Evolutionary conservation across 352 stramenopile genomes (phyloP).

Genomic region (Globisporangium echinulatum): DNA sequence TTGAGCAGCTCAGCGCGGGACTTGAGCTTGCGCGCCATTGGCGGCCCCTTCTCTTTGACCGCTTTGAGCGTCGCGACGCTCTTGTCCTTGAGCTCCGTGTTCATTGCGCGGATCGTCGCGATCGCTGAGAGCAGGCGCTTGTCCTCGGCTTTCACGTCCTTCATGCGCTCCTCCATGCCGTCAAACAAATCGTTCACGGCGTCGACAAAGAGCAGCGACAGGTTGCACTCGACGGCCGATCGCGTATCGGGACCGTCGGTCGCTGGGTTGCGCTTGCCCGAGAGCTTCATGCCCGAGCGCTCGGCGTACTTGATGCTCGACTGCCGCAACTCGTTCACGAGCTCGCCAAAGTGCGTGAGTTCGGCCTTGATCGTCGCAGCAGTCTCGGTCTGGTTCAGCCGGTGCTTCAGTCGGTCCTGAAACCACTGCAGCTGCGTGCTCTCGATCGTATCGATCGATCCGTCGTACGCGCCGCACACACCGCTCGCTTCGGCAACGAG

Average conservation of each 20-base stretch:
- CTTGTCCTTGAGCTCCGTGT: conserved; percentile 65
- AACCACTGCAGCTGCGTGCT: conserved; percentile 69
- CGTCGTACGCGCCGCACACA: conserved; percentile 67
- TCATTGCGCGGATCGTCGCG: conserved; percentile 42
- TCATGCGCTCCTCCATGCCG: conserved; percentile 76
- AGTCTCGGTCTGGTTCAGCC: conserved; percentile 63
- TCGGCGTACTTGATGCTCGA: conserved; percentile 75
- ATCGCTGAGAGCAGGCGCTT: conserved; percentile 74
- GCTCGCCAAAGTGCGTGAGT: conserved; percentile 67
- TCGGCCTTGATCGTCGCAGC: conserved; percentile 85
- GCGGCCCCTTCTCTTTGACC: conserved; percentile 64
- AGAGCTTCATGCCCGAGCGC: conserved; percentile 81
- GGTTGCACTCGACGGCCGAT: conserved; percentile 64
- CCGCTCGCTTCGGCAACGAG: conserved; percentile 78
- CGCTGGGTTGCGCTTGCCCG: conserved; percentile 67
- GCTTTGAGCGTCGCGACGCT: conserved; percentile 41
- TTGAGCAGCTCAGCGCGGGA: conserved; percentile 72
- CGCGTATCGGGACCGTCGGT: conserved; percentile 68
- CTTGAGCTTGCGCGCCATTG: conserved; percentile 55
- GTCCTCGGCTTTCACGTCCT: conserved; percentile 76
- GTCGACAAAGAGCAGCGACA: conserved; percentile 59
- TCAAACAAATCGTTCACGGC: conserved; percentile 65
- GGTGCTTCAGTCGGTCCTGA: conserved; percentile 65
- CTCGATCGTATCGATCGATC: conserved; percentile 71
- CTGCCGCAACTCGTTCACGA: conserved; percentile 80